Evolutionary conservation across 371 early-diverging fungal genomes (phyloP), one percentile per base, ranked within the genome.

Genomic region (Smittium culicis): DNA sequence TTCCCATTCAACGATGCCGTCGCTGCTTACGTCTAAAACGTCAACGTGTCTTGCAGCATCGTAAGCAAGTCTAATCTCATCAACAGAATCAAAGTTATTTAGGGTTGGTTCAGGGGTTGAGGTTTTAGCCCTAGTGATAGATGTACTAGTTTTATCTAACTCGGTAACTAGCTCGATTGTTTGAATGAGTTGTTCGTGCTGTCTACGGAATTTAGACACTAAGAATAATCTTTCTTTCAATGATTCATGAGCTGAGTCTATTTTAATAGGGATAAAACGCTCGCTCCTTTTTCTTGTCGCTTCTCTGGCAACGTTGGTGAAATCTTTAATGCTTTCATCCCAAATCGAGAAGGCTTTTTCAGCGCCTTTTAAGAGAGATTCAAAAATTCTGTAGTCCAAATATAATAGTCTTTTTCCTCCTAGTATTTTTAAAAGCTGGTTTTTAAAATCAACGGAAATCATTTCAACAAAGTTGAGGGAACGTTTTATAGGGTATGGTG

Each of bases 281-380:
- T 98, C 97, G 34, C 84, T 82, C 54, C 90, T 82, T 77, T 91
- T 96, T 69, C 96, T 84, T 0, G 91, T 91, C 1, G 96, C 86
- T 68, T 98, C 98, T 68, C 99, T 86, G 11, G 97, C 97, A 25
- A 96, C 88, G 67, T 86, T 87, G 61, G 90, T 85, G 77, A 96
- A 97, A 73, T 96, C 99, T 73, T 94, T 94, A 75, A 91, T 82
- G 66, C 90, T 81, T 45, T 92, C 88, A 69, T 98, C 98, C 99
- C 99, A 99, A 0, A 88, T 88, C 31, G 83, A 82, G 71, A 99
- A 97, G 0, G 92, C 89, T 0, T 85, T 84, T 54, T 91, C 92
- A 28, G 92, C 91, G 28, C 90, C 91, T n/a, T 82, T 79, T 27
- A 86, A 80, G 28, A 85, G 83, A 32, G 80, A 80, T 61, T 93